These are phyloP conservation scores for Pseudoscleropodium purum DNA, from an alignment of 225 moss, liverwort and hornwort species.

Conservation along the genomic window DNA sequence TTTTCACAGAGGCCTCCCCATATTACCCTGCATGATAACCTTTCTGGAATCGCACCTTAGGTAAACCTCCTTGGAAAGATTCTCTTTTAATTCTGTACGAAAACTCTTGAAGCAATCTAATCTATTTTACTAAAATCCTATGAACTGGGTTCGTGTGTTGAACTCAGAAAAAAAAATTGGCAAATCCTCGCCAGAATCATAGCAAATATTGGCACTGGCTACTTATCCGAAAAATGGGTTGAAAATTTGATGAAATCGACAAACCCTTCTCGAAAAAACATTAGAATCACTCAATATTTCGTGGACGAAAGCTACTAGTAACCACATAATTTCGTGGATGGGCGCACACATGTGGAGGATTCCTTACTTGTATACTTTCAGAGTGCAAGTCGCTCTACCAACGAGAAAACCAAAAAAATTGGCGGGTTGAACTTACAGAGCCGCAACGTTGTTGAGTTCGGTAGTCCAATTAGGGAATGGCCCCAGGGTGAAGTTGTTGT, in stretches of 20 bases:
- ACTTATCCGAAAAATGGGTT: neutral
- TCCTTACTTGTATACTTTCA: neutral
- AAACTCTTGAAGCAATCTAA: neutral
- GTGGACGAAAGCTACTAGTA: neutral
- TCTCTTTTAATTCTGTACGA: neutral
- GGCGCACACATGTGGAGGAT: neutral
- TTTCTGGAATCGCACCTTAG: neutral
- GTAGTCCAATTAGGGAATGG: constrained; percentile 4
- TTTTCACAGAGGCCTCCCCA: no score
- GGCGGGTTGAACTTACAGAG: neutral
- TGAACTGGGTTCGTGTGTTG: no score
- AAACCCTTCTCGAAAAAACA: neutral
- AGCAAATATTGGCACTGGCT: neutral
- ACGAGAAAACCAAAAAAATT: no score
- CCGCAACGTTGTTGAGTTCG: neutral
- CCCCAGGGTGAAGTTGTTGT: constrained; percentile 1
- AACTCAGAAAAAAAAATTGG: no score
- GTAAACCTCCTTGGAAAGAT: neutral
- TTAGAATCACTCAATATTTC: no score
- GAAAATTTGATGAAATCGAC: neutral
- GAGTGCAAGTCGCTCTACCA: neutral
- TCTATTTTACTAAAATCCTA: neutral
- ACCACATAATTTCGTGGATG: neutral
- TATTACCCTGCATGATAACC: neutral
- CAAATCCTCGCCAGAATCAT: neutral